Base-by-base conservation (phyloP, 176 grass and related monocot genomes). In the Tillandsia leiboldiana region DNA sequence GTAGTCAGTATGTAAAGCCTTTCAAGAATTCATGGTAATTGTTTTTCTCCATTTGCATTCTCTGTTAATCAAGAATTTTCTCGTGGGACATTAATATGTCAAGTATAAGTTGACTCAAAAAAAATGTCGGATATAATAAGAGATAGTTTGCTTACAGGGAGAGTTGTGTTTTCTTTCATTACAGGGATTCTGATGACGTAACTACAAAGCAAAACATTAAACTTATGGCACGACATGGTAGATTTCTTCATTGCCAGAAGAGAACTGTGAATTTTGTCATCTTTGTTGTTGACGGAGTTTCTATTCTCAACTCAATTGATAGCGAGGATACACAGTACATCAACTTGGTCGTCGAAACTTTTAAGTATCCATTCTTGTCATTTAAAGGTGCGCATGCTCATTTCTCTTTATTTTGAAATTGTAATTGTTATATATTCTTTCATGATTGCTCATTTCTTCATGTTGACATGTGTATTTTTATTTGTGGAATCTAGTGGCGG, bases 211-310 rank as follows among this genome's bases (percentile, higher is more conserved):
- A 79, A 29, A 74, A 50, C 51, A 79, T 82, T 53, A 84, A 89
- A 51, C 73, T 61, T 72, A 74, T 77, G 66, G 50, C 49, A 47
- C 86, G 59, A 42, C 64, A 87, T 64, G 70, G 69, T 48, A 22
- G 70, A 80, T 79, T 83, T 64, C 51, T 72, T 48, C 72, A 8
- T 82, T 84, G 66, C 69, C 72, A 75, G 61, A 91, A 66, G 65
- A 86, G 91, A 78, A 88, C 72, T 66, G 88, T 96, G 29, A 96
- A 91, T 72, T 91, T 79, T 79, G 88, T 80, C 49, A 86, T 96
- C 81, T 91, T 96, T 81, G 80, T 91, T 53, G 65, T 88, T 67
- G 54, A 91, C 75, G 88, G 87, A 51, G 20, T 33, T 52, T 82
- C 80, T 78, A 53, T 91, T 70, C 77, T 86, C 12, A 66, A 82